Evolutionary conservation across 495 filamentous ascomycete species (phyloP).

Genomic region (Astrocystis sublimbata): DNA sequence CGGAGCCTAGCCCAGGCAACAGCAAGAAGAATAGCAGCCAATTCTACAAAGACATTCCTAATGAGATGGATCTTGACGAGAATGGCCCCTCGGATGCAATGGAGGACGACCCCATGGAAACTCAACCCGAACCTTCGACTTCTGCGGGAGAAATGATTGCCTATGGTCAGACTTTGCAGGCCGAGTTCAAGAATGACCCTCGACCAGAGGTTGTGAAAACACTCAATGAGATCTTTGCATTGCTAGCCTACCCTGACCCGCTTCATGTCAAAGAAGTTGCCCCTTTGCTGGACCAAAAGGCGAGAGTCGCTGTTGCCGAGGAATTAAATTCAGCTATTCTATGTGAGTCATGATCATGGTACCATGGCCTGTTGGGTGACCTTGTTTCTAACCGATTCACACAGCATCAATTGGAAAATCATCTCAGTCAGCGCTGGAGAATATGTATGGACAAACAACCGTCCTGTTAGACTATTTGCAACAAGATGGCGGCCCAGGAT

Average conservation of each 20-base stretch:
- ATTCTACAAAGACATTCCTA: conserved; percentile 60
- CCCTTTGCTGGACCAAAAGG: conserved; percentile 74
- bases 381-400: conserved; percentile 26
- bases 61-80: conserved; percentile 71
- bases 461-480: conserved; percentile 81
- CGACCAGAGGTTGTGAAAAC: conserved; percentile 68
- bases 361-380: background rate
- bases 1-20: conserved; percentile 59
- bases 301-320: conserved; percentile 81
- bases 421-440: conserved; percentile 81
- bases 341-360: conserved; percentile 54
- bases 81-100: conserved; percentile 47
- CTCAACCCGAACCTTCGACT: conserved; percentile 20
- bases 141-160: conserved; percentile 64
- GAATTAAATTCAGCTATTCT: conserved; percentile 93
- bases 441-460: conserved; percentile 81
- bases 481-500: conserved; percentile 79
- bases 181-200: conserved; percentile 72
- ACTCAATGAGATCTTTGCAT: conserved; percentile 81
- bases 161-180: conserved; percentile 78
- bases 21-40: conserved; percentile 32
- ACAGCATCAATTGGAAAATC: conserved; percentile 88
- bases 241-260: conserved; percentile 85
- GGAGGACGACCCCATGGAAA: conserved; percentile 53
- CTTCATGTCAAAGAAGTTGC: conserved; percentile 71